Evolutionary conservation across 1,284 basidiomycete genomes (phyloP).

Genomic region (Apiotrichum laibachii): DNA sequence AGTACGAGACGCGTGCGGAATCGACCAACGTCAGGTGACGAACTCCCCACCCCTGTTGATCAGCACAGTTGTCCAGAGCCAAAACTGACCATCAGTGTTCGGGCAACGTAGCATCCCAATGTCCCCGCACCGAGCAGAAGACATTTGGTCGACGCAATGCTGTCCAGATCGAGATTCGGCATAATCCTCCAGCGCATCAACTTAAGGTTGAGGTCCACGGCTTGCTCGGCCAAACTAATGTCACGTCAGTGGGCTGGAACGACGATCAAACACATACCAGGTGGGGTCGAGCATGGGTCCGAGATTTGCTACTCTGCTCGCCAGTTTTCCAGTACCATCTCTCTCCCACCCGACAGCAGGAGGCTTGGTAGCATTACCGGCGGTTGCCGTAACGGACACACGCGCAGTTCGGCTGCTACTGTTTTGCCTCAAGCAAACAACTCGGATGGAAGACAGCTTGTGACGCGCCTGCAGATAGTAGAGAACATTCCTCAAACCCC

Average conservation of each 20-base stretch:
- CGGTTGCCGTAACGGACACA: slow-evolving; percentile 3
- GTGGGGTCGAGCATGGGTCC: slow-evolving; percentile 94
- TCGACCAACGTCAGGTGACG: slow-evolving; percentile 90
- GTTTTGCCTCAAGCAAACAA: slow-evolving; percentile 69
- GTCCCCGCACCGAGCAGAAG: slow-evolving; percentile 92
- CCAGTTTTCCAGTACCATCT: slow-evolving; percentile 77
- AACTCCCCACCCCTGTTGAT: slow-evolving; percentile 82
- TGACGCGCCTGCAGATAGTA: slow-evolving; percentile 65
- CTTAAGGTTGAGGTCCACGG: slow-evolving; percentile 94
- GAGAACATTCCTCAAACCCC: slow-evolving; percentile 90
- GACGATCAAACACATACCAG: slow-evolving; percentile 44
- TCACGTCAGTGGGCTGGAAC: slow-evolving; percentile 7
- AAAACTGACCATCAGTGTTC: slow-evolving; percentile 72
- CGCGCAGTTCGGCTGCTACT: slow-evolving; percentile 24
- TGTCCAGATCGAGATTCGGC: slow-evolving; percentile 82
- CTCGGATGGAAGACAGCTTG: slow-evolving; percentile 58
- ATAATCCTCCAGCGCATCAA: slow-evolving; percentile 98
- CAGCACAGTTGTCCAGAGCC: neutral
- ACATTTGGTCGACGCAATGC: slow-evolving; percentile 73
- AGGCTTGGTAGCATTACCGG: neutral
- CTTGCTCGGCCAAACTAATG: slow-evolving; percentile 81
- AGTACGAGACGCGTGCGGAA: slow-evolving; percentile 86
- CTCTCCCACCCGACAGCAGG: slow-evolving; percentile 92
- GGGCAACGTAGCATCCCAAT: slow-evolving; percentile 90
- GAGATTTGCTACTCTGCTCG: slow-evolving; percentile 82